A percentile compares a stretch with the other conserved stretches of the same genome.
phyloP scores from a whole-genome alignment of 2,329 filamentous ascomycete genomes.

The Aspergillus quadrilineatus region DNA sequence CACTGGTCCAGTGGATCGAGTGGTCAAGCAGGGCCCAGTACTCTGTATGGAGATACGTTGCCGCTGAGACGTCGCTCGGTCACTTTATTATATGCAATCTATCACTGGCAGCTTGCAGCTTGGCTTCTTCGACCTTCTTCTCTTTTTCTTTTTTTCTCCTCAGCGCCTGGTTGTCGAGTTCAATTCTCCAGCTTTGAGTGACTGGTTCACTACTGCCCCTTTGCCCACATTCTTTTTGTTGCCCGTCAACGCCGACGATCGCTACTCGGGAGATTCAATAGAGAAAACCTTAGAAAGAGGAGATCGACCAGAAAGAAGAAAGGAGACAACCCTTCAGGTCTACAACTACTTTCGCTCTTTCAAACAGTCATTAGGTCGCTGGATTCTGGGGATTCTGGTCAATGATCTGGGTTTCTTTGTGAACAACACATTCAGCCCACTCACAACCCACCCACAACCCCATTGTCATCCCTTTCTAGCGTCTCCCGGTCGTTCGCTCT shows the following conservation, averaged over 20 bases:
- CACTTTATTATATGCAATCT: constrained; percentile 10
- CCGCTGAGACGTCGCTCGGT: neutral
- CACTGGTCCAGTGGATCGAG: neutral
- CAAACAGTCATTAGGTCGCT: neutral
- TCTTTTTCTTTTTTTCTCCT: constrained; percentile 3
- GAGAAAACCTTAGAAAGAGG: neutral
- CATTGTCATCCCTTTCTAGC: constrained; percentile 9
- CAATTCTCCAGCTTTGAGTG: constrained; percentile 5
- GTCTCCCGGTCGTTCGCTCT: neutral
- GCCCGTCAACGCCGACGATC: constrained; percentile 12
- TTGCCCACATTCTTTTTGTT: constrained; percentile 18
- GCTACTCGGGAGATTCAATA: constrained; percentile 6
- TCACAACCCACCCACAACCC: constrained; percentile 3
- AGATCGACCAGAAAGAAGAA: neutral
- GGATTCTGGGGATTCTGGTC: neutral
- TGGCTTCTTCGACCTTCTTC: constrained; percentile 2
- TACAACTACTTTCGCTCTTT: constrained; percentile 1
- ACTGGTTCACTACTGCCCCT: constrained; percentile 11
- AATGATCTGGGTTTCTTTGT: neutral
- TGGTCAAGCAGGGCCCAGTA: neutral
- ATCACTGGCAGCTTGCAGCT: constrained; percentile 11
- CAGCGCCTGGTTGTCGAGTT: constrained; percentile 6
- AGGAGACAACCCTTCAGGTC: neutral
- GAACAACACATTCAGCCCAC: neutral
- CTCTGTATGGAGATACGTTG: too few relatives aligned